These are phyloP conservation scores for Penicillium decumbens DNA, from an alignment of 2,329 filamentous ascomycete genomes.

Conservation along the genomic window DNA sequence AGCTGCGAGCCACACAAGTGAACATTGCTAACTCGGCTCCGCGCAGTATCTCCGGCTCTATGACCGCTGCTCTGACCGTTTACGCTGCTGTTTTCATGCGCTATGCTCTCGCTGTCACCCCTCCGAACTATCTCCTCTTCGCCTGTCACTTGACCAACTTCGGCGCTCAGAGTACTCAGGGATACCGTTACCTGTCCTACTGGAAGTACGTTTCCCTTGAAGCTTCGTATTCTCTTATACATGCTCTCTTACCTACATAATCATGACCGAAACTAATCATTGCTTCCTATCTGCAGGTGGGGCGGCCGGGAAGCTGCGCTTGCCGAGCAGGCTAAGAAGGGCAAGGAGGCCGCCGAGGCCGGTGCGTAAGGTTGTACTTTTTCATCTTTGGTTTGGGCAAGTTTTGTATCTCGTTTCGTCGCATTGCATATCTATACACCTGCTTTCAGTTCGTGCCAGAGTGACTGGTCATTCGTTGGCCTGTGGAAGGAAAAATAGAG, in stretches of 20 bases:
- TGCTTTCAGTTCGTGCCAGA: constrained; percentile 1
- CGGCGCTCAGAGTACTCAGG: constrained; percentile 56
- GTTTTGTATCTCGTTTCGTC: constrained; percentile 5
- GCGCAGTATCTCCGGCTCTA: constrained; percentile 59
- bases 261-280: constrained; percentile 7
- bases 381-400: constrained; percentile 11
- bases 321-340: constrained; percentile 33
- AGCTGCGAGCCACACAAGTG: neutral
- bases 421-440: constrained; percentile 15
- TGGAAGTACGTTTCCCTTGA: constrained; percentile 46
- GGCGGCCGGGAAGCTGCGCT: constrained; percentile 41
- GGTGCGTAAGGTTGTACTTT: constrained; percentile 20
- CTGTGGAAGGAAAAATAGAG: constrained; percentile 5
- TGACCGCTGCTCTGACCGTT: constrained; percentile 58
- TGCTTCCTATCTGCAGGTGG: constrained; percentile 30
- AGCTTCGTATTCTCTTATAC: neutral
- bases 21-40: constrained; percentile 4
- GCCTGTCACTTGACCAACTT: constrained; percentile 65
- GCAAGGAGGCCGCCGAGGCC: constrained; percentile 28
- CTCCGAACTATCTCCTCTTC: constrained; percentile 64
- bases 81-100: constrained; percentile 65
- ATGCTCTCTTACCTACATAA: neutral
- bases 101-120: constrained; percentile 60
- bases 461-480: constrained; percentile 1
- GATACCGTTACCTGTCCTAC: constrained; percentile 59